Evolutionary conservation across 768 basidiomycete genomes (phyloP).

Genomic region (Boletus insuetus): DNA sequence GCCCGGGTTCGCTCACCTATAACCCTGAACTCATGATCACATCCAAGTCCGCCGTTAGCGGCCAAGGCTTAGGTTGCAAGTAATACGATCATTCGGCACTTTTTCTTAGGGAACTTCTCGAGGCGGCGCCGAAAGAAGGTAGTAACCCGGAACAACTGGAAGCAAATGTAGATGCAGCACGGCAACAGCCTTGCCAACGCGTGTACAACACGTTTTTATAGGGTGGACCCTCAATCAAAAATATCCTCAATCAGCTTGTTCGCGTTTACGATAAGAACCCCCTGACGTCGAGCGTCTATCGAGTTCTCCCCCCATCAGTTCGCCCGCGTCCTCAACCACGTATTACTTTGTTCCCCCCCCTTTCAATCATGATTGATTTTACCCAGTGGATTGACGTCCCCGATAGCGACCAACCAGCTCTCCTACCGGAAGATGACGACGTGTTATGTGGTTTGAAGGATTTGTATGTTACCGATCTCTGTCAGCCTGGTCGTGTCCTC

Average conservation of each 20-base stretch:
- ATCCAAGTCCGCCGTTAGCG: conserved; percentile 15
- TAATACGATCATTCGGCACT: conserved; percentile 7
- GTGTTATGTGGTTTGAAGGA: conserved; percentile 9
- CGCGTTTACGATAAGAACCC: conserved; percentile 29
- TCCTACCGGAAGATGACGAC: conserved; percentile 26
- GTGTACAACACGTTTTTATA: conserved; percentile 36
- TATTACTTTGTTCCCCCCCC: background rate
- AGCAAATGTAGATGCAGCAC: conserved; percentile 17
- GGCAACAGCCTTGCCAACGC: conserved; percentile 33
- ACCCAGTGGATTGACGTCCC: conserved; percentile 15
- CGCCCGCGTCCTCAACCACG: background rate
- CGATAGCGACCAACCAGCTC: conserved; percentile 5
- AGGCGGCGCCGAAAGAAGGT: conserved; percentile 20
- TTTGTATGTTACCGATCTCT: conserved; percentile 17
- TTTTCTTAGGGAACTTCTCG: conserved; percentile 14
- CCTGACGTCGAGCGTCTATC: conserved; percentile 14
- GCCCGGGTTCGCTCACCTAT: background rate
- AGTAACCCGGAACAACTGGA: conserved; percentile 20
- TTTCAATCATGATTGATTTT: conserved; percentile 13
- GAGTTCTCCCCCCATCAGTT: conserved; percentile 2
- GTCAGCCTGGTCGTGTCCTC: conserved; percentile 1
- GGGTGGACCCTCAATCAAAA: conserved; percentile 36
- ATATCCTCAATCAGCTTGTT: conserved; percentile 25
- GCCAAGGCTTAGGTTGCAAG: background rate
- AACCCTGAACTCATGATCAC: conserved; percentile 2